These are phyloP conservation scores for Diospyros lotus DNA, from an alignment of 148 eudicot genomes.

Conservation along the genomic window DNA sequence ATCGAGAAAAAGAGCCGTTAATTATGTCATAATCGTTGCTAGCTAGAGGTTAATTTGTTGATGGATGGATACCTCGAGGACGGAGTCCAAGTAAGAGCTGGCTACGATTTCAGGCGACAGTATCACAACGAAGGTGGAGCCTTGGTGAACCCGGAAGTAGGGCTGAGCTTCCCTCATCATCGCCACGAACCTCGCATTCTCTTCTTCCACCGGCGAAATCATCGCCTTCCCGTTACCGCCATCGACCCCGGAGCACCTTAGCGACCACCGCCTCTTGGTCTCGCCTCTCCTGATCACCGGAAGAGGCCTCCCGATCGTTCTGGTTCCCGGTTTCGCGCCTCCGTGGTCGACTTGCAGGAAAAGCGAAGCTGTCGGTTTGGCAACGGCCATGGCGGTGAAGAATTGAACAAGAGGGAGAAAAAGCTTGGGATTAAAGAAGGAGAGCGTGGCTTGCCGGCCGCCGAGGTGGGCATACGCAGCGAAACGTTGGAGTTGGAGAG, in stretches of 20 bases:
- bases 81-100: constrained; percentile 38
- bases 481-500: not conserved
- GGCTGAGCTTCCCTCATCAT: constrained; percentile 91
- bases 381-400: constrained; percentile 1
- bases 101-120: constrained; percentile 76
- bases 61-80: not conserved
- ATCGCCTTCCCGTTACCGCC: constrained; percentile 38
- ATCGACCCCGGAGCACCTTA: constrained; percentile 17
- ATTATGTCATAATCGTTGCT: too few relatives aligned
- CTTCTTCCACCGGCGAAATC: not conserved
- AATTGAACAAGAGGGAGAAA: not conserved
- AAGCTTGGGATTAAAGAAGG: not conserved
- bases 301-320: not conserved
- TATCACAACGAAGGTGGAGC: constrained; percentile 67
- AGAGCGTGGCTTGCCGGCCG: too few relatives aligned
- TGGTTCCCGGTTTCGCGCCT: not conserved
- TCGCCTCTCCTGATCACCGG: not conserved
- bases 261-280: not conserved
- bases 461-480: not conserved
- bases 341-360: not conserved
- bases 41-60: too few relatives aligned
- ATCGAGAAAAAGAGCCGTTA: too few relatives aligned
- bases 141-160: constrained; percentile 79
- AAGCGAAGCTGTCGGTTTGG: constrained; percentile 7
- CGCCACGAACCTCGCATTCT: constrained; percentile 35